A percentile compares a stretch with the other conserved stretches of the same genome.
These are phyloP conservation scores for Vaucheria bursata DNA, from an alignment of 352 stramenopile species.

Conservation along the genomic window DNA sequence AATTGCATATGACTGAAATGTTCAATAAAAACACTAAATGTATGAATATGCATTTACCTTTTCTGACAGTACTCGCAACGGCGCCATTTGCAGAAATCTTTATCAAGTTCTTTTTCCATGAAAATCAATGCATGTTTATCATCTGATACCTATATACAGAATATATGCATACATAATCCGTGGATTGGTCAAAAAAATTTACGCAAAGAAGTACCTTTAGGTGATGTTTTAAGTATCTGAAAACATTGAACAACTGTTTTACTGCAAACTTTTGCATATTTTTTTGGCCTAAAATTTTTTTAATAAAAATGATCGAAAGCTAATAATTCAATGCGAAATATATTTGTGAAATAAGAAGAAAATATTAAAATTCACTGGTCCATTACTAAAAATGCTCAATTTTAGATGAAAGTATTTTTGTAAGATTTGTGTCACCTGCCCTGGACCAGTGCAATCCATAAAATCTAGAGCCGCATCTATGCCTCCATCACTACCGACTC, in stretches of 20 bases:
- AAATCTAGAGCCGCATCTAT: neutral
- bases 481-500: neutral
- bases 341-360: neutral
- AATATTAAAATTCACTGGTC: too few relatives aligned
- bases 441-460: neutral
- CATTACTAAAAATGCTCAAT: too few relatives aligned
- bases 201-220: neutral
- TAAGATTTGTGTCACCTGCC: neutral
- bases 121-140: neutral
- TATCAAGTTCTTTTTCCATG: neutral
- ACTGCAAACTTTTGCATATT: neutral
- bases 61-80: constrained; percentile 4
- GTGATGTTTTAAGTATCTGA: neutral
- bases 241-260: neutral
- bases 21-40: neutral
- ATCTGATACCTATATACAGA: neutral
- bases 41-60: neutral
- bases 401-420: neutral
- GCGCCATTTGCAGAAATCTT: neutral
- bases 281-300: neutral
- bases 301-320: neutral
- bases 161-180: neutral
- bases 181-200: neutral
- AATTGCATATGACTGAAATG: neutral
- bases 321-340: neutral